Conservation (phyloP, 257 asterid genomes). For the Primulina tabacum region DNA sequence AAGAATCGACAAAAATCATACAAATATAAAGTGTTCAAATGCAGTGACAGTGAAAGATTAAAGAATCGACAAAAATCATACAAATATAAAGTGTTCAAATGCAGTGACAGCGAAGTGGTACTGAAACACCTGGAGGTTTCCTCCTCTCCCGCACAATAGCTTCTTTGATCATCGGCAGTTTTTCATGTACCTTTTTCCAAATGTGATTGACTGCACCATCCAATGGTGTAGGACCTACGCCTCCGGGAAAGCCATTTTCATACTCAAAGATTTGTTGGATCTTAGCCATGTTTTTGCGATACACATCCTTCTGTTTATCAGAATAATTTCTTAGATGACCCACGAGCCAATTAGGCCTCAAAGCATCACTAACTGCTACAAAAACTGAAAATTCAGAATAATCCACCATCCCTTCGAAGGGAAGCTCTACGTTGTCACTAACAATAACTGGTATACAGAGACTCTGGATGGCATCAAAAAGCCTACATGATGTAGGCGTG, state of each 20-base stretch:
- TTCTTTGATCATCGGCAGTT: constrained; percentile 71
- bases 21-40: too few relatives aligned
- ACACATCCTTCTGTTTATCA: constrained; percentile 49
- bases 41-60: constrained; percentile 19
- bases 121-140: constrained; percentile 66
- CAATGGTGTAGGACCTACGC: constrained; percentile 55
- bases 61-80: constrained; percentile 7
- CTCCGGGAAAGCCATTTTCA: constrained; percentile 65
- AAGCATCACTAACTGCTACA: constrained; percentile 72
- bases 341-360: constrained; percentile 74
- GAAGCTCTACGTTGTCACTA: constrained; percentile 87
- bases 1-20: constrained; percentile 7
- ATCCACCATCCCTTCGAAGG: constrained; percentile 87
- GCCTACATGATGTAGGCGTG: constrained; percentile 91
- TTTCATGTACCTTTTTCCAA: constrained; percentile 80
- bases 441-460: constrained; percentile 88
- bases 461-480: constrained; percentile 90
- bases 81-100: constrained; percentile 34
- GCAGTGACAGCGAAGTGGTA: constrained; percentile 86
- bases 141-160: constrained; percentile 76
- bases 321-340: constrained; percentile 62
- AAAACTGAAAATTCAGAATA: constrained; percentile 72
- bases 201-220: constrained; percentile 82
- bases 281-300: constrained; percentile 51
- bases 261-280: constrained; percentile 64